phyloP scores from a whole-genome alignment of 495 filamentous ascomycete genomes.

The Aspergillus diversus region DNA sequence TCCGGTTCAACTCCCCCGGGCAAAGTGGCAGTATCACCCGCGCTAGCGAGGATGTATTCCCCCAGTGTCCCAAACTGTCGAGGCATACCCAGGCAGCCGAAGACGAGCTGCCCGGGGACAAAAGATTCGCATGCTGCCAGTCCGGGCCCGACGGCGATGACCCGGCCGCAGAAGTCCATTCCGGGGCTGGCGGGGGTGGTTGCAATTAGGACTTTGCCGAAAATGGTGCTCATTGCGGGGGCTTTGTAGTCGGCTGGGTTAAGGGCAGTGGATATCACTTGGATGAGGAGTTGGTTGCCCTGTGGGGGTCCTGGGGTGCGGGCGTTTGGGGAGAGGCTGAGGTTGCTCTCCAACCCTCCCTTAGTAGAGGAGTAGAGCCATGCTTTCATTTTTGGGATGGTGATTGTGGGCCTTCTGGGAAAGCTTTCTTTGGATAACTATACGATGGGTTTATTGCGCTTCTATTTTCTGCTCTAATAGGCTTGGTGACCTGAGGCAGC shows the following conservation, averaged over 20 bases:
- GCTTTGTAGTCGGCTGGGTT: slow-evolving; percentile 78
- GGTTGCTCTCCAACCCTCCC: slow-evolving; percentile 58
- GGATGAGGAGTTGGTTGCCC: slow-evolving; percentile 56
- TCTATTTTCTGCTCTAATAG: no score
- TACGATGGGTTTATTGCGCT: no score
- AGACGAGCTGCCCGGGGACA: slow-evolving; percentile 59
- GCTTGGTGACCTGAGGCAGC: no score
- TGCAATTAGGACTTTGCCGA: slow-evolving; percentile 38
- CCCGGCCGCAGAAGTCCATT: slow-evolving; percentile 65
- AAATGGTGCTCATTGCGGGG: slow-evolving; percentile 53
- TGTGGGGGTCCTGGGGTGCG: slow-evolving; percentile 42
- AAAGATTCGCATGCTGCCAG: slow-evolving; percentile 28
- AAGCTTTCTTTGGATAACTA: no score
- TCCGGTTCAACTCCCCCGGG: slow-evolving; percentile 56
- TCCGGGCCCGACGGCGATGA: slow-evolving; percentile 47
- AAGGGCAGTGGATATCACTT: slow-evolving; percentile 56
- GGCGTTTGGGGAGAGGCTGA: slow-evolving; percentile 50
- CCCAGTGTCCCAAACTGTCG: slow-evolving; percentile 54
- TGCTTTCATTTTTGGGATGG: slow-evolving; percentile 55
- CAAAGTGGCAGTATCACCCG: slow-evolving; percentile 33
- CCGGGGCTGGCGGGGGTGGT: slow-evolving; percentile 58
- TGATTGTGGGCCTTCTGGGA: no score
- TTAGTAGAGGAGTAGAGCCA: slow-evolving; percentile 60
- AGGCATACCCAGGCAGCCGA: slow-evolving; percentile 48
- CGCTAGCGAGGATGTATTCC: slow-evolving; percentile 51